phyloP scores from a whole-genome alignment of 345 rosid species.

The Eucalyptus paniculata region DNA sequence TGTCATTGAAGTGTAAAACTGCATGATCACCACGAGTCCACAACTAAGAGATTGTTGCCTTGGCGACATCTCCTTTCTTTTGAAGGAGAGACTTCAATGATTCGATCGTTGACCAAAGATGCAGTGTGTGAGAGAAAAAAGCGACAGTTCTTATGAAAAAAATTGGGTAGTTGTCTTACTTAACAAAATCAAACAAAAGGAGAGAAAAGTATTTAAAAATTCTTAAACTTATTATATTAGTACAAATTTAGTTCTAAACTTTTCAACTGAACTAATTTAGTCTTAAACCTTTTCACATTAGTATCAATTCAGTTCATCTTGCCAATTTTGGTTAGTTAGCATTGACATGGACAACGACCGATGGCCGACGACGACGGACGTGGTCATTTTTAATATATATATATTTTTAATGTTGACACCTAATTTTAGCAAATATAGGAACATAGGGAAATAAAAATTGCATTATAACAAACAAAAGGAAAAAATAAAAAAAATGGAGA shows the following conservation, averaged over 20 bases:
- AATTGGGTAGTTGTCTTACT: background rate
- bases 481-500: too few species aligned
- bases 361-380: accelerated
- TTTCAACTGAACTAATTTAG: too few species aligned
- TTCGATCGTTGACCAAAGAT: background rate
- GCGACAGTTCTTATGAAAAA: background rate
- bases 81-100: background rate
- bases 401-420: too few species aligned
- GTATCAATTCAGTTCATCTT: accelerated
- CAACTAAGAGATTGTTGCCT: background rate
- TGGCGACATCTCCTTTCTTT: background rate
- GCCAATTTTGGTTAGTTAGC: too few species aligned
- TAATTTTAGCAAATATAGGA: too few species aligned
- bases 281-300: accelerated
- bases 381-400: too few species aligned
- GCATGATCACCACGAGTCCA: background rate
- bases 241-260: accelerated
- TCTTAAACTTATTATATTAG: too few species aligned
- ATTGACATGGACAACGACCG: accelerated
- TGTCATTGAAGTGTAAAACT: background rate
- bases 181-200: background rate
- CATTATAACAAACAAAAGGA: too few species aligned
- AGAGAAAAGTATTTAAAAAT: accelerated
- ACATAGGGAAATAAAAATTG: too few species aligned
- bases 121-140: background rate